These are phyloP conservation scores for Eudorina sp. DNA, from an alignment of 139 green algal species.

Conservation along the genomic window DNA sequence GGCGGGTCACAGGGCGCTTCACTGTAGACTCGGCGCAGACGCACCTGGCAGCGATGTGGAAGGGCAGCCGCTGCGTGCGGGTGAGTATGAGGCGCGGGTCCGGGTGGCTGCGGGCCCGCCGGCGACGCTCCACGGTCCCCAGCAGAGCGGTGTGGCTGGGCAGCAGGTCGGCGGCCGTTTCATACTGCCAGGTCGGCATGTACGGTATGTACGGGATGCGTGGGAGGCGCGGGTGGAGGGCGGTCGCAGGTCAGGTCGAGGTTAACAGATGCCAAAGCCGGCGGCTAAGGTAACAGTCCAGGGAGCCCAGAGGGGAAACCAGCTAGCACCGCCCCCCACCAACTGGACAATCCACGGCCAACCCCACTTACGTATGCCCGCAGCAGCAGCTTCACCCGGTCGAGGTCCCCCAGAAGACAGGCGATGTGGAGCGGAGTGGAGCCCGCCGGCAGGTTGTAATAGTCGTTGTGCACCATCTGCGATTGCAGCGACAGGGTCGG, in stretches of 20 bases:
- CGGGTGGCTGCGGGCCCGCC: conserved; percentile 47
- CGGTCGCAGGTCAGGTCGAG: too few species aligned
- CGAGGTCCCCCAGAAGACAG: conserved; percentile 39
- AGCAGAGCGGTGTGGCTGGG: conserved; percentile 48
- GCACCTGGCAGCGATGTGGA: conserved; percentile 44
- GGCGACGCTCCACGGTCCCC: conserved; percentile 41
- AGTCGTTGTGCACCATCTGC: conserved; percentile 8
- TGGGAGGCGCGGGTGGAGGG: too few species aligned
- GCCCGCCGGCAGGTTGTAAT: conserved; percentile 39
- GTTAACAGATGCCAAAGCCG: too few species aligned
- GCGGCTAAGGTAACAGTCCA: too few species aligned
- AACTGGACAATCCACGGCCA: too few species aligned
- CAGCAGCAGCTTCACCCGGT: conserved; percentile 50
- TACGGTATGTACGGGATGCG: too few species aligned
- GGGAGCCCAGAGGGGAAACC: too few species aligned
- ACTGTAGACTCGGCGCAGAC: too few species aligned
- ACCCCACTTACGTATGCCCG: conserved; percentile 49
- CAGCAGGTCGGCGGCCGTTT: conserved; percentile 43
- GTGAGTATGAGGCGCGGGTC: conserved; percentile 63
- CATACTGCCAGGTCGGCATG: conserved; percentile 52
- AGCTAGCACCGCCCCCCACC: too few species aligned
- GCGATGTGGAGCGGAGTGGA: conserved; percentile 57
- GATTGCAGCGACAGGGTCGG: too few species aligned
- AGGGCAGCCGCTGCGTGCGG: conserved; percentile 50
- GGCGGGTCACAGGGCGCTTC: too few species aligned